Conservation (phyloP, 108 stramenopile species). For the Discostella stelligeroides region DNA sequence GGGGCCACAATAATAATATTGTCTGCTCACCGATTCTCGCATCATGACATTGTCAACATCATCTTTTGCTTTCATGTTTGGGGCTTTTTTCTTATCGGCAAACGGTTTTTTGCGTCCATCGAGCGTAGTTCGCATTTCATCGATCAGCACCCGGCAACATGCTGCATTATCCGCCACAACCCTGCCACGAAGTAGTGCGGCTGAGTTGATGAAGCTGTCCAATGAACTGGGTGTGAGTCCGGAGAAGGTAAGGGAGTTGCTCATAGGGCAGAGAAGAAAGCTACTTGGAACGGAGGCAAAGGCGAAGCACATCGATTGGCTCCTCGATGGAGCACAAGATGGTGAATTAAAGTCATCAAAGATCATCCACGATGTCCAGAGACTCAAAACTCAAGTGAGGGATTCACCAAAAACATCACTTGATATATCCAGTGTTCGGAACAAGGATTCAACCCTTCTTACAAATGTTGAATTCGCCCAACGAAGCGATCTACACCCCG, state of each 20-base stretch:
- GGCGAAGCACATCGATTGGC: slow-evolving; percentile 25
- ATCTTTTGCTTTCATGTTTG: background rate
- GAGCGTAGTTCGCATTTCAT: no score
- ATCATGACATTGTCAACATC: slow-evolving; percentile 6
- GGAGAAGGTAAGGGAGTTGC: slow-evolving; percentile 9
- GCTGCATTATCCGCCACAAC: no score
- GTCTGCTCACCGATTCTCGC: no score
- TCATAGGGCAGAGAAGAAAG: slow-evolving; percentile 2
- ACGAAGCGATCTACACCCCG: slow-evolving; percentile 6
- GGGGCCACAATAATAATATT: background rate
- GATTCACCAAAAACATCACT: background rate
- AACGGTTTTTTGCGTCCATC: no score
- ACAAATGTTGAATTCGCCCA: slow-evolving; percentile 16
- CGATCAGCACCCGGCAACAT: no score
- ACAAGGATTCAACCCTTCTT: slow-evolving; percentile 15
- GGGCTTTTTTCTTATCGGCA: no score
- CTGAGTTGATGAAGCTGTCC: slow-evolving; percentile 1
- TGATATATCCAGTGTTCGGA: background rate
- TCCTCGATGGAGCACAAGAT: slow-evolving; percentile 1
- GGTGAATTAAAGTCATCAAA: background rate
- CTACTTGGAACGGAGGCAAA: slow-evolving; percentile 1
- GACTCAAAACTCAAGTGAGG: background rate
- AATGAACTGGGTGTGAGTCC: slow-evolving; percentile 5
- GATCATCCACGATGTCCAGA: no score
- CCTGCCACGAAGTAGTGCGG: background rate